Evolutionary conservation across 164 flowering plant genomes (phyloP).

Genomic region (Taxillus chinensis): DNA sequence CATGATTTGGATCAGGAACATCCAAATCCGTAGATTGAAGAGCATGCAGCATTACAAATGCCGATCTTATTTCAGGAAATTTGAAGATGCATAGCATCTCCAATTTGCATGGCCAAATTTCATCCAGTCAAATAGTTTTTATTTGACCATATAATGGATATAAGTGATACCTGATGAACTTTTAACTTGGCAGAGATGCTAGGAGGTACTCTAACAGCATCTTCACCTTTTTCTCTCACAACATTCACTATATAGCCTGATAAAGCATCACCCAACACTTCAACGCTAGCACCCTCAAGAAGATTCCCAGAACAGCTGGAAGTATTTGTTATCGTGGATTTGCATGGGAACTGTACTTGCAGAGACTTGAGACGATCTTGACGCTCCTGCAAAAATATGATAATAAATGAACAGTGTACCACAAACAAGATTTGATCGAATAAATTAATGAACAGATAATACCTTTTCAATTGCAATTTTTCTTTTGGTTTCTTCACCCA

Average conservation of each 20-base stretch:
- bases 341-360: constrained; percentile 53
- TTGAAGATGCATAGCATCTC: too few species aligned
- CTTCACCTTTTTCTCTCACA: constrained; percentile 87
- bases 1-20: too few species aligned
- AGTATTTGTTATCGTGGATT: constrained; percentile 33
- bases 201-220: constrained; percentile 76
- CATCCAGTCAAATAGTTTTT: too few species aligned
- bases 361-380: constrained; percentile 89
- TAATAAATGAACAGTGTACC: not conserved
- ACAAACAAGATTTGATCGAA: not conserved
- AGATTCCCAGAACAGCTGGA: constrained; percentile 26
- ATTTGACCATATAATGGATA: not conserved
- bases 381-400: constrained; percentile 54
- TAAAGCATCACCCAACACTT: constrained; percentile 68
- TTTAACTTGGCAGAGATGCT: constrained; percentile 87
- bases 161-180: constrained; percentile 66
- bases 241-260: constrained; percentile 89
- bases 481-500: constrained; percentile 90
- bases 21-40: too few species aligned
- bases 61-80: too few species aligned
- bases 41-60: too few species aligned
- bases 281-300: constrained; percentile 44
- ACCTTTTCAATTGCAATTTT: constrained; percentile 99
- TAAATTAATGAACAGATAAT: constrained; percentile 5
- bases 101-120: too few species aligned